Conservation (phyloP, 2,329 filamentous ascomycete genomes). For the Rhynchosporium agropyri region DNA sequence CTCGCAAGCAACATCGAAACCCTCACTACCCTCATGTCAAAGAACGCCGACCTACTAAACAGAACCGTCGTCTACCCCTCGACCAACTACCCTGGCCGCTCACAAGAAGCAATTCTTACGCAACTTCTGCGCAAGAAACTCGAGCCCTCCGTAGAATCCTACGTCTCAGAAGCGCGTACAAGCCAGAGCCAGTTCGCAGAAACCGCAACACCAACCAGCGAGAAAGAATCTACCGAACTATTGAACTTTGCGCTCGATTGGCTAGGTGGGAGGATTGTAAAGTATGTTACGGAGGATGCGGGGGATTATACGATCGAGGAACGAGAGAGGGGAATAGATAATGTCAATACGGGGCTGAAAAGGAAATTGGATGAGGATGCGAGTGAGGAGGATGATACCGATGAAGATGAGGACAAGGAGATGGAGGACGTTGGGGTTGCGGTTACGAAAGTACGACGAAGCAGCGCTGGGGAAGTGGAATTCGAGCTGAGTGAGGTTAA, state of each 20-base stretch:
- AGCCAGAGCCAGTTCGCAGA: constrained; percentile 37
- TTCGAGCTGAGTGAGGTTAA: constrained; percentile 30
- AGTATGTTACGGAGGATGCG: constrained; percentile 51
- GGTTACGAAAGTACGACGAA: constrained; percentile 30
- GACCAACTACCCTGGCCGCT: constrained; percentile 72
- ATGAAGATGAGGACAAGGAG: constrained; percentile 57
- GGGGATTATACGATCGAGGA: constrained; percentile 75
- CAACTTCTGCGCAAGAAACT: constrained; percentile 81
- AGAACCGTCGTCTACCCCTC: constrained; percentile 75
- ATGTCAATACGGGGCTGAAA: constrained; percentile 71
- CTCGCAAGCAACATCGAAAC: constrained; percentile 70
- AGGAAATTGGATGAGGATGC: constrained; percentile 52
- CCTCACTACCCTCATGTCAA: constrained; percentile 65
- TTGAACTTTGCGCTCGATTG: constrained; percentile 52
- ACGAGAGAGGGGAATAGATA: constrained; percentile 64
- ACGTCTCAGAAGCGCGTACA: constrained; percentile 65
- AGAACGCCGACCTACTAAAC: constrained; percentile 68
- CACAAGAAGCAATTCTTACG: constrained; percentile 65
- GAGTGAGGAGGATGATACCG: constrained; percentile 52
- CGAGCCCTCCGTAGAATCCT: constrained; percentile 75
- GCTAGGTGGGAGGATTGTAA: constrained; percentile 47
- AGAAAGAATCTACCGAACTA: constrained; percentile 58
- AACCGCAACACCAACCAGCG: constrained; percentile 36
- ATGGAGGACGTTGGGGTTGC: constrained; percentile 53
- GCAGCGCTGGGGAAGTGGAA: constrained; percentile 25